A percentile compares a stretch with the other conserved stretches of the same genome.
phyloP scores from a whole-genome alignment of 345 rosid genomes.

The Diplotaxis tenuifolia region DNA sequence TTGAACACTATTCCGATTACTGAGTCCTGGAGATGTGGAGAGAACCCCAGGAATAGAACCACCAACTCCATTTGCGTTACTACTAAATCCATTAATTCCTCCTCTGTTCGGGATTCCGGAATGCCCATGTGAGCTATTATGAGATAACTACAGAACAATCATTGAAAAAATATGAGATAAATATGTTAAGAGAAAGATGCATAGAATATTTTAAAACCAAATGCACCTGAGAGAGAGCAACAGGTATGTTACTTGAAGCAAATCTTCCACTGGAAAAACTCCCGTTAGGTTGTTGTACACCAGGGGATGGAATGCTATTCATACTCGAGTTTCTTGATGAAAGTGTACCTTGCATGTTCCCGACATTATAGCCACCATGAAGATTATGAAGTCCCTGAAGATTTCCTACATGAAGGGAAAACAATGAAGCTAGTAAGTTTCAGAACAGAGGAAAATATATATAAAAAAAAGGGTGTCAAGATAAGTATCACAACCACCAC shows the following conservation, averaged over 20 bases:
- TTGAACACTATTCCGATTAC: slow-evolving; percentile 75
- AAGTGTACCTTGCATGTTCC: slow-evolving; percentile 69
- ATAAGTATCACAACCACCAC: slow-evolving; percentile 44
- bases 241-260: slow-evolving; percentile 83
- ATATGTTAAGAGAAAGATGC: not conserved
- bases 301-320: slow-evolving; percentile 71
- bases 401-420: slow-evolving; percentile 49
- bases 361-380: slow-evolving; percentile 68
- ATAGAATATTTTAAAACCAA: not conserved
- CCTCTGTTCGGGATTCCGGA: slow-evolving; percentile 91
- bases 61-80: slow-evolving; percentile 88
- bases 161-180: not conserved
- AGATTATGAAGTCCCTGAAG: slow-evolving; percentile 87
- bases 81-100: slow-evolving; percentile 68
- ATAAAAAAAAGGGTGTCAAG: not conserved
- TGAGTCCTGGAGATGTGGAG: slow-evolving; percentile 78
- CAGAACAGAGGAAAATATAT: slow-evolving; percentile 5
- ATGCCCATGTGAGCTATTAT: slow-evolving; percentile 81
- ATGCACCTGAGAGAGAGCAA: slow-evolving; percentile 85
- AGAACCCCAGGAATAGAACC: slow-evolving; percentile 96
- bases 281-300: slow-evolving; percentile 87
- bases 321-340: slow-evolving; percentile 84
- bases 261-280: slow-evolving; percentile 87
- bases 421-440: not conserved
- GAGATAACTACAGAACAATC: slow-evolving; percentile 68